These are phyloP conservation scores for Scytalidium sp. DNA, from an alignment of 2,329 filamentous ascomycete genomes.

Conservation along the genomic window DNA sequence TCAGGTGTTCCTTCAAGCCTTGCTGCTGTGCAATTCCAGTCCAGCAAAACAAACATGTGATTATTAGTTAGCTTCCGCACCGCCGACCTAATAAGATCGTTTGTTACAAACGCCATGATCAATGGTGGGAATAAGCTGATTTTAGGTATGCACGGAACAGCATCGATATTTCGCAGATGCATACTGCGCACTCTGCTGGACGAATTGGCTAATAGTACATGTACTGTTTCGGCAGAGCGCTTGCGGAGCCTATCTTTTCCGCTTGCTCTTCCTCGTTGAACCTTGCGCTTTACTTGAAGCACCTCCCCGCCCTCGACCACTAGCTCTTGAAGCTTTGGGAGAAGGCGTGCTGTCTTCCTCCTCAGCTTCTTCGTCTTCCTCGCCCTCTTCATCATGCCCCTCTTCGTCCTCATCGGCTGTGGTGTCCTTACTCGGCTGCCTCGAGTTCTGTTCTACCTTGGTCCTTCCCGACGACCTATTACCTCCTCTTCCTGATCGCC, in stretches of 20 bases:
- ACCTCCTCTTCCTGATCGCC: conserved; percentile 23
- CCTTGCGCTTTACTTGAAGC: conserved; percentile 12
- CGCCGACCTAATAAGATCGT: background rate
- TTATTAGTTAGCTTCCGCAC: background rate
- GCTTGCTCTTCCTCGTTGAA: conserved; percentile 23
- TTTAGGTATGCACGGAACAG: no score
- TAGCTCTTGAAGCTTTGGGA: conserved; percentile 20
- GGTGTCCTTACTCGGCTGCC: conserved; percentile 29
- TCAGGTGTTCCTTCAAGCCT: background rate
- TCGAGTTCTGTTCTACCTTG: conserved; percentile 32
- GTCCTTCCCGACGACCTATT: conserved; percentile 42
- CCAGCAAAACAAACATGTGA: background rate
- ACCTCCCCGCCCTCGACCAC: conserved; percentile 18
- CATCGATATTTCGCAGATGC: no score
- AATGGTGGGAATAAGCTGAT: no score
- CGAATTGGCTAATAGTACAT: no score
- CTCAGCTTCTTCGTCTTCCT: conserved; percentile 32
- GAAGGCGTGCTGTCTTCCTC: conserved; percentile 29
- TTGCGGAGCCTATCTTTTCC: conserved; percentile 18
- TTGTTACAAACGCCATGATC: no score
- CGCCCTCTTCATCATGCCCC: conserved; percentile 30
- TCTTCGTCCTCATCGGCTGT: conserved; percentile 25
- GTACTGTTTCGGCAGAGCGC: no score
- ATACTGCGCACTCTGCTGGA: no score
- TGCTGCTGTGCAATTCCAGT: background rate